Evolutionary conservation across 192 early-diverging fungal species (phyloP), one percentile per base, ranked within the genome.

Genomic region (Rhizoclosmatium sp.): DNA sequence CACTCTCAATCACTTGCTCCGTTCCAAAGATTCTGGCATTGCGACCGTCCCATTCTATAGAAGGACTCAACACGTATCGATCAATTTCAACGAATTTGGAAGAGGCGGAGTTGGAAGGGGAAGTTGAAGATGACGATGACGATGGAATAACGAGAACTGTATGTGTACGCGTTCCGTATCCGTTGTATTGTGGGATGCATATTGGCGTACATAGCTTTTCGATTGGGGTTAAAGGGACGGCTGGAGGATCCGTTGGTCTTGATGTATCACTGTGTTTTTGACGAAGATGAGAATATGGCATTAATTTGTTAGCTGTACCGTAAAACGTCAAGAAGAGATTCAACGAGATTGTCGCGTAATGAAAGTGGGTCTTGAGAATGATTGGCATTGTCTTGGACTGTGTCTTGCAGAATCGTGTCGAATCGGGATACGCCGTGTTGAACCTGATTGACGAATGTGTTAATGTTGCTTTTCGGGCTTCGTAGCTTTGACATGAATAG

Each of bases 111-210:
- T 31, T 31, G 31, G 31, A 31, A 31, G 31, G 31, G 31, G 31
- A 31, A 31, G 31, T 31, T 31, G 31, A 31, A 0, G 31, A 31
- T 16, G 10, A n/a, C 54, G 7, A 49, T 21, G 9, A 21, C 3
- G 42, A 3, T 41, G 79, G 73, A 23, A 87, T 71, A 5, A 82
- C 23, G 14, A 87, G 41, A n/a, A 87, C 70, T 0, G 86, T 83
- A 31, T 87, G 86, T 19, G 80, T 80, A 2, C 81, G 64, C 23
- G 86, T 87, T 2, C 83, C 86, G 65, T 86, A 86, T 2, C 51
- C 56, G 2, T 44, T 65, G 1, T 40, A n/a, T 41, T 78, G 71
- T 49, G 79, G 60, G 69, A 86, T 86, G 65, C 85, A 86, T 14
- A 86, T 84, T 2, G 85, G 78, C 41, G 49, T 76, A 3, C 80